These are phyloP conservation scores for Talaromyces islandicus DNA, from an alignment of 2,329 filamentous ascomycete species.

Conservation along the genomic window DNA sequence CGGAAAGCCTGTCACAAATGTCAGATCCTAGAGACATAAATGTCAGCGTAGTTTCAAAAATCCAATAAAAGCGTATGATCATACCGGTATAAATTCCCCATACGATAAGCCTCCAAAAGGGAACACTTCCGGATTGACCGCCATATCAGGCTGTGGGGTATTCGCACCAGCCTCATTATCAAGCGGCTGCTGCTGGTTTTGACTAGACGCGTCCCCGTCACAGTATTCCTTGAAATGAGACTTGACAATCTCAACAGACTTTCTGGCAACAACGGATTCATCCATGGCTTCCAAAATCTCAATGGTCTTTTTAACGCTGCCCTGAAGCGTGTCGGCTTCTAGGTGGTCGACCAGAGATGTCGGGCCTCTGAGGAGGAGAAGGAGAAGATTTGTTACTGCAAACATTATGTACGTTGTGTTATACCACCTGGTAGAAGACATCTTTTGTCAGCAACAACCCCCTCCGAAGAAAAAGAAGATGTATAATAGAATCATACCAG, in stretches of 20 bases:
- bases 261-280: constrained; percentile 34
- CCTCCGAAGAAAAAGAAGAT: background rate
- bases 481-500: constrained; percentile 24
- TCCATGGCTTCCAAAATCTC: constrained; percentile 39
- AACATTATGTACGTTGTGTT: constrained; percentile 39
- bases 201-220: constrained; percentile 11
- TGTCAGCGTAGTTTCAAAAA: background rate
- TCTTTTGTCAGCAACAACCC: background rate
- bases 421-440: constrained; percentile 30
- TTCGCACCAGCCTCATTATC: constrained; percentile 4
- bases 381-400: constrained; percentile 32
- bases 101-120: constrained; percentile 10
- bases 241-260: constrained; percentile 32
- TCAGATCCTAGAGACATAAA: constrained; percentile 20
- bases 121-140: constrained; percentile 13
- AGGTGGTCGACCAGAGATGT: constrained; percentile 13
- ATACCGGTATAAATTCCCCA: constrained; percentile 18
- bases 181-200: background rate
- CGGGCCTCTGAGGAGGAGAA: constrained; percentile 26
- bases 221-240: constrained; percentile 27
- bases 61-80: background rate
- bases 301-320: constrained; percentile 32
- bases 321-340: constrained; percentile 22
- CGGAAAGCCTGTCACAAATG: constrained; percentile 30
- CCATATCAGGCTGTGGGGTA: constrained; percentile 9